Conservation (phyloP, 1,139 yeast genomes). For the Saccharomyces uvarum region DNA sequence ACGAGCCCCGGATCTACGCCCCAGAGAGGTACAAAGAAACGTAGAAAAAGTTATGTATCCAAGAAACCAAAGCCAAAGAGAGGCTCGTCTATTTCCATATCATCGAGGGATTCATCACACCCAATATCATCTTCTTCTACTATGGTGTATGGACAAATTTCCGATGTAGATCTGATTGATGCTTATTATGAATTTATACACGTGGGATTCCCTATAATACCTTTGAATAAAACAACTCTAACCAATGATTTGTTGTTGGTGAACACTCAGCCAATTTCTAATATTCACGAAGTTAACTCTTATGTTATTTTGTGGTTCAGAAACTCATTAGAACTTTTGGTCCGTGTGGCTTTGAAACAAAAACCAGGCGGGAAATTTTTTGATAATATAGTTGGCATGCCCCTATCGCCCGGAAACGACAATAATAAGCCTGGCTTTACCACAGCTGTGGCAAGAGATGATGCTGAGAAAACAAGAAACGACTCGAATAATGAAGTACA, state of each 20-base stretch:
- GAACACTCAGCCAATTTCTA: conserved; percentile 31
- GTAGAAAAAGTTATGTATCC: background rate
- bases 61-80: conserved; percentile 1
- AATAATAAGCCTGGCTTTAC: conserved; percentile 1
- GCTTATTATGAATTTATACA: conserved; percentile 50
- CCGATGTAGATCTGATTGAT: conserved; percentile 30
- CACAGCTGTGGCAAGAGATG: background rate
- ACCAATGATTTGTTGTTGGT: conserved; percentile 31
- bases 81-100: conserved; percentile 7
- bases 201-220: conserved; percentile 49
- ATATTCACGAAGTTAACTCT: conserved; percentile 36
- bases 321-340: conserved; percentile 42
- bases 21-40: conserved; percentile 3
- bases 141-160: conserved; percentile 25
- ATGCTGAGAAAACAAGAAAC: background rate
- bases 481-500: conserved; percentile 8
- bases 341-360: conserved; percentile 35
- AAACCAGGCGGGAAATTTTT: conserved; percentile 13
- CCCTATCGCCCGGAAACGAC: conserved; percentile 3
- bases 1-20: background rate
- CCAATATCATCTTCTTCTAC: conserved; percentile 5
- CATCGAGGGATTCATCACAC: conserved; percentile 9
- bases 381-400: conserved; percentile 10
- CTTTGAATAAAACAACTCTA: conserved; percentile 39
- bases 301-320: conserved; percentile 45